Evolutionary conservation across 352 stramenopile species (phyloP).

Genomic region (Globisporangium nagaii): DNA sequence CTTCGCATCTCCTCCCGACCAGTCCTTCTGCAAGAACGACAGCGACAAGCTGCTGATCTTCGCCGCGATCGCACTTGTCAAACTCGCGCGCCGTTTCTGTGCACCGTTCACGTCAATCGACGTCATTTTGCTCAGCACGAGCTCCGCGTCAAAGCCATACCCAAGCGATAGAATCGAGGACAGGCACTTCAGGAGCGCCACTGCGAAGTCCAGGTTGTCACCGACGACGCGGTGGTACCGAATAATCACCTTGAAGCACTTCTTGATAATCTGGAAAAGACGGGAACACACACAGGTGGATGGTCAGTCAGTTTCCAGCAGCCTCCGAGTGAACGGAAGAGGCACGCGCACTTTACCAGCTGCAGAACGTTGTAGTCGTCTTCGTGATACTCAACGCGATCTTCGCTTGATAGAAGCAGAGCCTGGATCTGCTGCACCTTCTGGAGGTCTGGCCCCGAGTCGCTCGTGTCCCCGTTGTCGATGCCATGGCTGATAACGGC

Average conservation of each 20-base stretch:
- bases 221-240: conserved; percentile 17
- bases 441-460: neutral
- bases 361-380: conserved; percentile 7
- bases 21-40: conserved; percentile 36
- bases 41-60: conserved; percentile 33
- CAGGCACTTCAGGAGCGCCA: conserved; percentile 21
- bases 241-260: conserved; percentile 21
- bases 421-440: conserved; percentile 15
- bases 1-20: conserved; percentile 34
- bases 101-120: conserved; percentile 13
- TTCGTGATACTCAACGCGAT: conserved; percentile 4
- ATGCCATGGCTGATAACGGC: conserved; percentile 5
- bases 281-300: neutral
- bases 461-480: neutral
- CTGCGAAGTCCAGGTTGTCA: conserved; percentile 15
- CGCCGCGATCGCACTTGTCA: conserved; percentile 16
- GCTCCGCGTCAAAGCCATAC: conserved; percentile 16
- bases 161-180: conserved; percentile 17
- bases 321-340: neutral
- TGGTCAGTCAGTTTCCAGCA: neutral
- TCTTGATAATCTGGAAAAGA: conserved; percentile 15
- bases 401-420: conserved; percentile 7
- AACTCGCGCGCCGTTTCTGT: conserved; percentile 7
- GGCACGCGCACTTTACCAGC: conserved; percentile 1
- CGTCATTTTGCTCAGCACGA: conserved; percentile 9